Conservation (phyloP, 2,329 filamentous ascomycete genomes). For the Verticillium isaacii region DNA sequence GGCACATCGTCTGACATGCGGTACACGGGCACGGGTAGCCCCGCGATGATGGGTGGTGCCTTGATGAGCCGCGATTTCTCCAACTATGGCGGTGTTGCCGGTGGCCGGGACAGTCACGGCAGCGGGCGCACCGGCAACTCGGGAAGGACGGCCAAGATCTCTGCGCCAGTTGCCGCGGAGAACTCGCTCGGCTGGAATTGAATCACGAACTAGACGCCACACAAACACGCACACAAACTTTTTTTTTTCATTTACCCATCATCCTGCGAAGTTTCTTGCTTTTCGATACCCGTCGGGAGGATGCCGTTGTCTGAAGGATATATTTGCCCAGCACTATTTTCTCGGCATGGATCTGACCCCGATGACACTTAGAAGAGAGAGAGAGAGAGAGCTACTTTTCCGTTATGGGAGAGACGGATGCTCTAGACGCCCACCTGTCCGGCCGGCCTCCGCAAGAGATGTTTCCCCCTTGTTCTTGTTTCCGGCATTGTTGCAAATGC, state of each 20-base stretch:
- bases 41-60: constrained; percentile 67
- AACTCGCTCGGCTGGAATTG: constrained; percentile 97
- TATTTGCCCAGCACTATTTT: constrained; percentile 3
- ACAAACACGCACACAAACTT: not conserved
- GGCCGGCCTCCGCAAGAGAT: not conserved
- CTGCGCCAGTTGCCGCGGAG: constrained; percentile 84
- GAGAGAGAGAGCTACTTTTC: not conserved
- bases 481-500: not conserved
- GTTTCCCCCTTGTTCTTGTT: not conserved
- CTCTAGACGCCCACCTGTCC: not conserved
- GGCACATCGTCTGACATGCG: constrained; percentile 49
- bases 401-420: not conserved
- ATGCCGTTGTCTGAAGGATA: constrained; percentile 9
- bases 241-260: constrained; percentile 1
- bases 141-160: constrained; percentile 64
- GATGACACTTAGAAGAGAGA: not conserved
- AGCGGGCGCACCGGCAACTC: constrained; percentile 59
- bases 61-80: constrained; percentile 53
- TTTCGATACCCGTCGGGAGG: constrained; percentile 15
- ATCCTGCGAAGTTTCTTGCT: constrained; percentile 7
- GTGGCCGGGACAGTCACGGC: constrained; percentile 54
- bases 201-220: constrained; percentile 30
- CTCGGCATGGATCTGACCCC: not conserved
- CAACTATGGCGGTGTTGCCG: constrained; percentile 45
- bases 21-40: constrained; percentile 43